Base-by-base conservation (phyloP, 2,329 filamentous ascomycete species). In the Ophiobolus disseminans region DNA sequence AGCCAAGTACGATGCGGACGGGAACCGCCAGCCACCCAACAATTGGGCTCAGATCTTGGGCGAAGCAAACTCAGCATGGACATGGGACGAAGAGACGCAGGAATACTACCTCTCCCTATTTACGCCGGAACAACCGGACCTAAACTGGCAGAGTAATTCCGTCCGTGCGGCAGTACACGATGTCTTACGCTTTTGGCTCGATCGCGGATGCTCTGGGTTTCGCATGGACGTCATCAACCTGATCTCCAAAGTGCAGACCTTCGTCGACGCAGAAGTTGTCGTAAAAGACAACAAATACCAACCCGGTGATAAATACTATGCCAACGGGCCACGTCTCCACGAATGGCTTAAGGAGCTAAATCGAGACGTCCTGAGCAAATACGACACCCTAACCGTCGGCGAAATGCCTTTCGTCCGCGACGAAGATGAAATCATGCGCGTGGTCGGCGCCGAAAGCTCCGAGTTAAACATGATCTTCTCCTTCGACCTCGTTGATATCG, bases 51-150 rank as follows among this genome's bases (percentile, higher is more conserved):
- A 82, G 71, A 75, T 84, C 76, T 70, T 88, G 82, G 73, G 73
- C 4, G 68, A 72, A 41, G 72, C 72, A n/a, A 82, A 82, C 42
- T 83, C 77, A 44, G 79, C 81, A 0, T 90, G 87, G 88, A 79
- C 85, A 31, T 92, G 84, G 76, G 88, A 91, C 60, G 85, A 88
- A 58, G 69, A 71, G 16, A 90, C 87, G 0, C 79, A 82, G 20
- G 87, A 93, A 70, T 92, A 90, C 69, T 92, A 90, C 60, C 81
- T 92, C 0, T 86, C 88, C 45, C 78, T 94, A 9, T 95, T 90
- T 68, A 85, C 87, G 1, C 82, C 81, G 5, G 84, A 89, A 55
- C 90, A 93, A 66, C 90, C 90, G 0, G 90, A 94, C 62, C 77
- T 94, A 4, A 94, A 94, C 72, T 94, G 89, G 89, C 88, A 92